Evolutionary conservation across 2,329 filamentous ascomycete genomes (phyloP), one percentile per base, ranked within the genome.

Genomic region (Curvularia eragrostidis): DNA sequence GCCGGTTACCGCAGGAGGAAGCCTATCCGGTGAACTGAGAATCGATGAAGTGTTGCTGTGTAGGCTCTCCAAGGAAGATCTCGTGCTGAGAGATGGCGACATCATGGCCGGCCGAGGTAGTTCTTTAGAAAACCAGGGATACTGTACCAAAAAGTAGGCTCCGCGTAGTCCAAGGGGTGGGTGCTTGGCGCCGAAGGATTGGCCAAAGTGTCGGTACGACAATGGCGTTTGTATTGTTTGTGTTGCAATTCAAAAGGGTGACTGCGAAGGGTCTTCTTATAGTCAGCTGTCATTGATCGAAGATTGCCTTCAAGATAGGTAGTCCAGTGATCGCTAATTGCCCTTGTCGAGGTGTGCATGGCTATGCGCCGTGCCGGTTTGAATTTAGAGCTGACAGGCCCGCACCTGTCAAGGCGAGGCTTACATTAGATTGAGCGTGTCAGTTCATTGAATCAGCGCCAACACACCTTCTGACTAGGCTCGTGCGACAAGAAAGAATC

Each of bases 301-400:
- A 54, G 26, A 24, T 23, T 26, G 36, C 48, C n/a, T 42, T 48
- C 15, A 38, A 44, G 21, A 38, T 42, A 28, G 26, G 24, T 24
- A 53, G n/a, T 54, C 50, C 43, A 52, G 36, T 53, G 46, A 47
- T 57, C 43, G 44, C 54, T 43, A 19, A 36, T 46, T 43, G 43
- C 50, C 36, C 43, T 54, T 21, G 54, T 54, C 44, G 48, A 34
- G 34, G 47, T 49, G 47, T 39, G 47, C 13, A 32, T 24, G 32
- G 15, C 13, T n/a, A 32, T 24, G 47, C 34, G 32, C 23, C 24
- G 34, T 39, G 47, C 34, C 32, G 47, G 32, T 59, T 59, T 58
- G 62, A 64, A 62, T 63, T 58, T 66, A 58, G 59, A 65, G 63
- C 60, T 74, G 67, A 75, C 69, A 65, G 70, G 72, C 70, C 67